A percentile compares a stretch with the other conserved stretches of the same genome.
Conservation (phyloP, 805 yeast genomes). For the Saturnispora saitoi region DNA sequence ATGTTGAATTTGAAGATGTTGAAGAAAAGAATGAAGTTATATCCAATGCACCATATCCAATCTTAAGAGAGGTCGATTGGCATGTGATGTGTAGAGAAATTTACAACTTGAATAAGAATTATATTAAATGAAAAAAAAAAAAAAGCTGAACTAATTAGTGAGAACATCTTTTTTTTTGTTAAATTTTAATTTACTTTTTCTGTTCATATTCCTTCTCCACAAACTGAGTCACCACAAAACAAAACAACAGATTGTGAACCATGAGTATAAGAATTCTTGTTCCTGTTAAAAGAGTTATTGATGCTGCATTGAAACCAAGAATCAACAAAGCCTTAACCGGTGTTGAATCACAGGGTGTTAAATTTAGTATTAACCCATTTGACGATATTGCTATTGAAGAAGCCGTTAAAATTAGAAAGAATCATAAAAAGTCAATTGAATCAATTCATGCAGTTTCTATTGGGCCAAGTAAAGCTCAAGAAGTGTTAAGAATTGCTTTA, state of each 20-base stretch:
- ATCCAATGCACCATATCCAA: conserved; percentile 26
- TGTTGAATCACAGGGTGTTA: conserved; percentile 80
- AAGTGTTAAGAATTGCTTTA: conserved; percentile 76
- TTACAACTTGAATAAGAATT: conserved; percentile 63
- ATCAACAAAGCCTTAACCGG: conserved; percentile 80
- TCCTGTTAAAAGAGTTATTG: conserved; percentile 92
- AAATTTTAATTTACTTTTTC: background rate
- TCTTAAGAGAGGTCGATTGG: conserved; percentile 76
- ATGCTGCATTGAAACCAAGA: conserved; percentile 87
- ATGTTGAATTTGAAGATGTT: background rate
- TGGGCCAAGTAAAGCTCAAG: conserved; percentile 82
- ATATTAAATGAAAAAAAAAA: conserved; percentile 27
- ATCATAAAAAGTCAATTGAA: conserved; percentile 60
- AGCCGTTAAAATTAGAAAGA: conserved; percentile 69
- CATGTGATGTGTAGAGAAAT: conserved; percentile 77
- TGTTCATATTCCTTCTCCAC: conserved; percentile 1
- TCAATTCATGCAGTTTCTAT: conserved; percentile 84
- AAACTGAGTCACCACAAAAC: background rate
- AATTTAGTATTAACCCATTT: conserved; percentile 91
- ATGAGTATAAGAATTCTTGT: conserved; percentile 61
- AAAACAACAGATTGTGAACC: background rate
- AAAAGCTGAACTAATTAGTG: no score
- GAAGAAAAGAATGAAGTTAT: conserved; percentile 17
- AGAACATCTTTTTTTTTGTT: no score
- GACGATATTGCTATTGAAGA: conserved; percentile 97